Percentiles rank a stretch among this genome's conserved stretches.
Evolutionary conservation across 148 eudicot species (phyloP).

Genomic region (Limonium bicolor): DNA sequence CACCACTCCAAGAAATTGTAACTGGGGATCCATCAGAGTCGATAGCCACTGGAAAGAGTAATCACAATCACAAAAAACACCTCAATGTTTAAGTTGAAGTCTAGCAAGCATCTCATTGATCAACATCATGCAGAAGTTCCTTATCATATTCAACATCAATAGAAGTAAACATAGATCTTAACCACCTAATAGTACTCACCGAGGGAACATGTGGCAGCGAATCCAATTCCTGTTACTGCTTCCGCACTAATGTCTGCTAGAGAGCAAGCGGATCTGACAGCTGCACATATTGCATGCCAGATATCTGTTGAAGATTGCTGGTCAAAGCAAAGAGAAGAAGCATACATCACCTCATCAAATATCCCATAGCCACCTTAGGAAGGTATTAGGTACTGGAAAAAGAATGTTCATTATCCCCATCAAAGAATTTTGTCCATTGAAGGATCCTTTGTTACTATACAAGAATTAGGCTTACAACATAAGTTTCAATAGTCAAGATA

Average conservation of each 20-base stretch:
- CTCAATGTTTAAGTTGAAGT: not conserved
- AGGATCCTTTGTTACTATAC: too few relatives aligned
- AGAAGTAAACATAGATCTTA: too few relatives aligned
- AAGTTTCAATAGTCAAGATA: too few relatives aligned
- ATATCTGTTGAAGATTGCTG: constrained; percentile 99
- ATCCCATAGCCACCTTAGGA: not conserved
- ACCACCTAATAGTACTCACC: constrained; percentile 47
- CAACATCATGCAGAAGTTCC: not conserved
- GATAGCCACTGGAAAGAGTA: constrained; percentile 64
- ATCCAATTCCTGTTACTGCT: constrained; percentile 81
- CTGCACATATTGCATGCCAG: constrained; percentile 93
- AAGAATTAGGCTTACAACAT: too few relatives aligned
- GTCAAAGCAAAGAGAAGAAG: constrained; percentile 2
- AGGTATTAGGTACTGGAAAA: too few relatives aligned
- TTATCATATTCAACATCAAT: too few relatives aligned
- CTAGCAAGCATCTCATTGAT: constrained; percentile 2
- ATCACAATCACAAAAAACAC: not conserved
- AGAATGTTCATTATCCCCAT: not conserved
- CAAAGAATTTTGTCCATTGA: too few relatives aligned
- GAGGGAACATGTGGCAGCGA: constrained; percentile 98
- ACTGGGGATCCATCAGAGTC: constrained; percentile 92
- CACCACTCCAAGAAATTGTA: constrained; percentile 96
- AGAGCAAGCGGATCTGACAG: constrained; percentile 80
- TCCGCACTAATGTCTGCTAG: constrained; percentile 61
- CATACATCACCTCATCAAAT: not conserved